phyloP scores from a whole-genome alignment of 352 stramenopile genomes.

The Globisporangium solare region DNA sequence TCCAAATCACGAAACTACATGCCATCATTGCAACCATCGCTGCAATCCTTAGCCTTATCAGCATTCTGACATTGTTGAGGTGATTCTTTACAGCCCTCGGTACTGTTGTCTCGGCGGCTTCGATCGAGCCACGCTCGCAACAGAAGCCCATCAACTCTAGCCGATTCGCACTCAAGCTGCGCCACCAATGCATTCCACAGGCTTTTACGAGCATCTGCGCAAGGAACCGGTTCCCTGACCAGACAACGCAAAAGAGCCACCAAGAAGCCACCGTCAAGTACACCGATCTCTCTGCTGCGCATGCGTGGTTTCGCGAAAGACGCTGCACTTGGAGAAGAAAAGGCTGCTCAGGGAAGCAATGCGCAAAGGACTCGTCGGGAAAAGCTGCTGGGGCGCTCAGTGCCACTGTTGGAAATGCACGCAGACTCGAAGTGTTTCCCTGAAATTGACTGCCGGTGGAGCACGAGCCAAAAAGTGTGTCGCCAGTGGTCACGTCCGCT shows the following conservation, averaged over 20 bases:
- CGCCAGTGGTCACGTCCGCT: too few relatives aligned
- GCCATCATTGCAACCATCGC: too few relatives aligned
- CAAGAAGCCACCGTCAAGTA: constrained; percentile 58
- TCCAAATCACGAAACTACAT: too few relatives aligned
- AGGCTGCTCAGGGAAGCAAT: constrained; percentile 2
- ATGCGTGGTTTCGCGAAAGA: constrained; percentile 38
- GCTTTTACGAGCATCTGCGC: constrained; percentile 43
- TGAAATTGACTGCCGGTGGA: too few relatives aligned
- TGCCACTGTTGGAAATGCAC: neutral
- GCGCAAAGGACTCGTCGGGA: neutral
- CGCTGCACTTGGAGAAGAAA: constrained; percentile 12
- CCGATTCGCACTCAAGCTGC: constrained; percentile 43
- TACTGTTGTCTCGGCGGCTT: constrained; percentile 24
- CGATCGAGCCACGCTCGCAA: constrained; percentile 40
- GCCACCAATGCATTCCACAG: constrained; percentile 46
- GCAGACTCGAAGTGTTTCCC: neutral
- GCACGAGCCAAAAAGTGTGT: too few relatives aligned
- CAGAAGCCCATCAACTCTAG: constrained; percentile 57
- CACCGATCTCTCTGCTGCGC: constrained; percentile 47
- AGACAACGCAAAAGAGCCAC: constrained; percentile 56
- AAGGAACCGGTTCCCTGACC: constrained; percentile 36
- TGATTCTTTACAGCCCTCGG: constrained; percentile 29
- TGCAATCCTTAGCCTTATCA: too few relatives aligned
- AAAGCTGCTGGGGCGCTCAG: neutral
- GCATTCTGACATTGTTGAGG: constrained; percentile 9